Base-by-base conservation (phyloP, 2,329 filamentous ascomycete genomes). In the Botrytis deweyae region DNA sequence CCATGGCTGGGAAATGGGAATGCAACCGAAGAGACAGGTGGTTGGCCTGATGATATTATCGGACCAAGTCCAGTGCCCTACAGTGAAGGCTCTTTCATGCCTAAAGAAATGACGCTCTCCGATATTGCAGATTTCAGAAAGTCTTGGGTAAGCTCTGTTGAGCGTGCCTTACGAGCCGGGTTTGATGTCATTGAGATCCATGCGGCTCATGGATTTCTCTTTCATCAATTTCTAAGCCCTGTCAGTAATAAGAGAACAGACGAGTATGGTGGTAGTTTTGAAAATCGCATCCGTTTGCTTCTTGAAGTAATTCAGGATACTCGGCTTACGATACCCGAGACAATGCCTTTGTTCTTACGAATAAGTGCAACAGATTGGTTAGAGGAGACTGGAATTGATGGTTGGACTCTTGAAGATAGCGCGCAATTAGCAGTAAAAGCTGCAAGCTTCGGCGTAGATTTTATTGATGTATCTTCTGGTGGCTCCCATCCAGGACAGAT, bases 111-210 rank as follows among this genome's bases (percentile, higher is more conserved):
- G 87, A 91, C 89, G 0, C 82, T 88, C 3, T 84, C 86, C 1
- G 90, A 95, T 70, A 95, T 97, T 76, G 84, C 89, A 77, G 82
- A 84, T 4, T 83, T 93, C 65, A 91, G 94, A 79, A 81, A 83
- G 62, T 86, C 86, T 16, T 96, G 89, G 83, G 88, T 85, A 10
- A 87, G 86, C 1, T 85, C 88, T 0, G 86, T 88, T 0, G 84
- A 85, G 76, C 84, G 90, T 52, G 87, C 93, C 0, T 82, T 95
- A 9, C 84, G 88, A 75, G 91, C 90, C 1, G 94, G 93, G 0
- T 76, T 80, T 33, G 93, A 97, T 80, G 88, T 90, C 16, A 90
- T 97, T 74, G 93, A 97, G 81, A 89, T 97, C 70, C 93, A 96
- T 83, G 88, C 87, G 77, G 93, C 93, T 0, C 93, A 96, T 79